Conservation (phyloP, 2,329 filamentous ascomycete species). For the Pezicula radicicola region DNA sequence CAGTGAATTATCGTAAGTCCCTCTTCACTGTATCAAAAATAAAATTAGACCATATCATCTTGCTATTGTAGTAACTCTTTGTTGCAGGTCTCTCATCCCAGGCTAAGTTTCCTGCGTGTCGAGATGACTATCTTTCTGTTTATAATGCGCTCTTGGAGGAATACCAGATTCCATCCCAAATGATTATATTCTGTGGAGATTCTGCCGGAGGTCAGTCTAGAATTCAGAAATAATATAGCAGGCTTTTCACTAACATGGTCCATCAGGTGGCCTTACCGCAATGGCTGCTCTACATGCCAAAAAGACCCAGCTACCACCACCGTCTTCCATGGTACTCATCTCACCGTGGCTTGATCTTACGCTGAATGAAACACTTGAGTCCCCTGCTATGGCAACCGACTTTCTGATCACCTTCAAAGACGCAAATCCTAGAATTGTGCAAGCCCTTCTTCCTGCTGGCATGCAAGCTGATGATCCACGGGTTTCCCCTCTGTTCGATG, state of each 20-base stretch:
- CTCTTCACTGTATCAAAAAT: not conserved
- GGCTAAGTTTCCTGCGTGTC: not conserved
- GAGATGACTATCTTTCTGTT: not conserved
- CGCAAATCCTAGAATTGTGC: not conserved
- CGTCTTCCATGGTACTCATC: not conserved
- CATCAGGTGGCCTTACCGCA: not conserved
- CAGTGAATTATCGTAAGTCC: conserved; percentile 1
- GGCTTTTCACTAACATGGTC: not conserved
- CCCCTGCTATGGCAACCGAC: conserved; percentile 1
- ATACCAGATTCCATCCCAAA: not conserved
- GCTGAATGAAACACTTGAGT: not conserved
- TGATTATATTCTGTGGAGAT: conserved; percentile 1
- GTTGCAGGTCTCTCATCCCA: not conserved
- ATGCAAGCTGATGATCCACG: not conserved
- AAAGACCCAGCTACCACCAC: not conserved
- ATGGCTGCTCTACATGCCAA: not conserved
- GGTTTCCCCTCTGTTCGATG: conserved; percentile 1
- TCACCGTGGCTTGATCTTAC: conserved; percentile 2
- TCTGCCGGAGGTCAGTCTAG: not conserved
- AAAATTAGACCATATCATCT: not conserved
- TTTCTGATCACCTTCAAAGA: conserved; percentile 1
- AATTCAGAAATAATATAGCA: not conserved
- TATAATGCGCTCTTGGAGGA: not conserved
- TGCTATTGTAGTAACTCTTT: not conserved
- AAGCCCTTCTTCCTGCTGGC: not conserved